Conservation (phyloP, 2,329 filamentous ascomycete genomes). For the Calcarisporium arbuscula region DNA sequence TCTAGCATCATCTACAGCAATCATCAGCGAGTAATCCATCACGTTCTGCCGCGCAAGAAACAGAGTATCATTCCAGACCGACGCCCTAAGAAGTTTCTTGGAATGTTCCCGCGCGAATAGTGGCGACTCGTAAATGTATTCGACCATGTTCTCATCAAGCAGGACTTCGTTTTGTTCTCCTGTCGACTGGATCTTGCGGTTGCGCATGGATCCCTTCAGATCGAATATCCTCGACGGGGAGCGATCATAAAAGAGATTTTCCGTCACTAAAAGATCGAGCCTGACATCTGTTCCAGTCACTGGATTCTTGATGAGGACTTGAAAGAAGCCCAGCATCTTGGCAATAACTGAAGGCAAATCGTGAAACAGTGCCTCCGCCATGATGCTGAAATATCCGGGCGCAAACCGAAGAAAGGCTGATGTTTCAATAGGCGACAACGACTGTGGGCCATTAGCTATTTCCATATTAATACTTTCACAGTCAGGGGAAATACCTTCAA, state of each 20-base stretch:
- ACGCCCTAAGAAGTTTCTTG: conserved; percentile 84
- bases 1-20: conserved; percentile 83
- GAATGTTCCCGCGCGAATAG: conserved; percentile 93
- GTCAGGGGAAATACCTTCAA: conserved; percentile 50
- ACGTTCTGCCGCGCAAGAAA: conserved; percentile 93
- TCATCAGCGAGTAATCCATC: conserved; percentile 99
- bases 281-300: conserved; percentile 88
- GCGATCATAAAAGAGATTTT: conserved; percentile 96
- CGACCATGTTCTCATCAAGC: conserved; percentile 96
- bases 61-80: conserved; percentile 95
- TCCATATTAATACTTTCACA: background rate
- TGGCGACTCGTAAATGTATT: conserved; percentile 96
- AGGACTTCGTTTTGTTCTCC: conserved; percentile 95
- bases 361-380: conserved; percentile 93
- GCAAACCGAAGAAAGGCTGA: conserved; percentile 92
- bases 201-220: conserved; percentile 96
- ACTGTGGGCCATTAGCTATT: conserved; percentile 39
- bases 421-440: conserved; percentile 83
- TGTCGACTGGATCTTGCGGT: conserved; percentile 92
- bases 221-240: conserved; percentile 87
- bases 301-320: conserved; percentile 94
- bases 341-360: conserved; percentile 93
- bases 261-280: conserved; percentile 90
- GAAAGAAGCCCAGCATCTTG: conserved; percentile 98
- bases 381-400: conserved; percentile 94